A percentile compares a stretch with the other conserved stretches of the same genome.
Evolutionary conservation across 75 land plant genomes (phyloP).

Genomic region (Cupressus sempervirens): DNA sequence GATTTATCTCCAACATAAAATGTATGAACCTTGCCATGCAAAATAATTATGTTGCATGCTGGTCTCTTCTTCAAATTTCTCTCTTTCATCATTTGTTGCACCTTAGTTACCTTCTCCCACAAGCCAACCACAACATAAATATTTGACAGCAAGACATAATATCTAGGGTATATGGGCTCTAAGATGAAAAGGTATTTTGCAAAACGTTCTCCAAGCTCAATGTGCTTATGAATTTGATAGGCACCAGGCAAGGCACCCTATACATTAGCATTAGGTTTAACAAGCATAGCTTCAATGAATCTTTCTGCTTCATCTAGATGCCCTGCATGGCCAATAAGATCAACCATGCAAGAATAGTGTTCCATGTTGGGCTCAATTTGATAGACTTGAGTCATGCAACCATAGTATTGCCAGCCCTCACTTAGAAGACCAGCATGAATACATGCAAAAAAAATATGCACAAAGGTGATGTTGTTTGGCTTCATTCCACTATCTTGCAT

Average conservation of each 20-base stretch:
- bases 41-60: conserved; percentile 17
- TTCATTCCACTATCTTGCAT: conserved; percentile 18
- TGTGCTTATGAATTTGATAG: conserved; percentile 13
- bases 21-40: conserved; percentile 13
- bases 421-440: conserved; percentile 16
- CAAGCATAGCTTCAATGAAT: neutral
- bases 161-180: conserved; percentile 18
- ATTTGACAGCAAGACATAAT: conserved; percentile 16
- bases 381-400: conserved; percentile 9
- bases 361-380: conserved; percentile 3
- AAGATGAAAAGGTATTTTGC: conserved; percentile 12
- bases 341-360: conserved; percentile 15
- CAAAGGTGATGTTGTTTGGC: conserved; percentile 14
- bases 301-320: conserved; percentile 13
- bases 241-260: conserved; percentile 19
- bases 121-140: conserved; percentile 19
- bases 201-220: conserved; percentile 6
- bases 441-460: conserved; percentile 14
- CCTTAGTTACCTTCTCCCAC: conserved; percentile 16
- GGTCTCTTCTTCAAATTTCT: conserved; percentile 15
- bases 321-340: neutral
- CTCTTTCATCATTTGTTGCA: conserved; percentile 17
- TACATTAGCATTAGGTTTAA: conserved; percentile 5
- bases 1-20: conserved; percentile 13
- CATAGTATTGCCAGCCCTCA: conserved; percentile 10